phyloP scores from a whole-genome alignment of 2,329 filamentous ascomycete species.

The Aspergillus ochraceoroseus region DNA sequence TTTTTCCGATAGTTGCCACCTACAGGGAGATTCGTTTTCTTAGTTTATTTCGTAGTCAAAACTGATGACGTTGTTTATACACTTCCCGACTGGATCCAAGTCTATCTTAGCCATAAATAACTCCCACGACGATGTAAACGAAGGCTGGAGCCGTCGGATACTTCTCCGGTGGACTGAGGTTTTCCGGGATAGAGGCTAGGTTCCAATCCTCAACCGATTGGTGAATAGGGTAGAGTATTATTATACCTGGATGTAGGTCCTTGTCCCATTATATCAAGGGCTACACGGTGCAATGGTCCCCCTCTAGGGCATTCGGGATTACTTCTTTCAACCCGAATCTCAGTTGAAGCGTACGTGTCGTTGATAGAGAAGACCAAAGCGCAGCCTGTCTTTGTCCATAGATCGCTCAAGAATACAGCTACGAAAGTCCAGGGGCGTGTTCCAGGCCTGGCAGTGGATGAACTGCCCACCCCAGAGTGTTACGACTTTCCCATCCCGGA shows the following conservation, averaged over 20 bases:
- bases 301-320: conserved; percentile 54
- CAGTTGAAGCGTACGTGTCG: conserved; percentile 48
- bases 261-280: too few species aligned
- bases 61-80: too few species aligned
- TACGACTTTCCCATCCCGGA: conserved; percentile 21
- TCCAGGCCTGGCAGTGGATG: conserved; percentile 26
- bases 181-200: conserved; percentile 3
- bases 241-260: too few species aligned
- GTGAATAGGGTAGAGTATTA: not conserved
- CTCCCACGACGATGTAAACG: too few species aligned
- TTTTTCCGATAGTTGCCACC: too few species aligned
- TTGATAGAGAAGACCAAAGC: conserved; percentile 46
- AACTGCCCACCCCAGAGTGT: conserved; percentile 22
- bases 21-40: too few species aligned
- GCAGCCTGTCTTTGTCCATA: conserved; percentile 31
- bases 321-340: conserved; percentile 52
- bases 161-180: conserved; percentile 5
- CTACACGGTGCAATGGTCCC: not conserved
- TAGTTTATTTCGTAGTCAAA: too few species aligned
- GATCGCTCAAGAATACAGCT: conserved; percentile 24
- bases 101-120: too few species aligned
- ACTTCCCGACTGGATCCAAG: too few species aligned
- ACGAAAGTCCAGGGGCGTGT: conserved; percentile 22
- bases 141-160: conserved; percentile 19
- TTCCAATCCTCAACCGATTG: not conserved